Base-by-base conservation (phyloP, 148 eudicot species). In the Salicornia ramosissima region DNA sequence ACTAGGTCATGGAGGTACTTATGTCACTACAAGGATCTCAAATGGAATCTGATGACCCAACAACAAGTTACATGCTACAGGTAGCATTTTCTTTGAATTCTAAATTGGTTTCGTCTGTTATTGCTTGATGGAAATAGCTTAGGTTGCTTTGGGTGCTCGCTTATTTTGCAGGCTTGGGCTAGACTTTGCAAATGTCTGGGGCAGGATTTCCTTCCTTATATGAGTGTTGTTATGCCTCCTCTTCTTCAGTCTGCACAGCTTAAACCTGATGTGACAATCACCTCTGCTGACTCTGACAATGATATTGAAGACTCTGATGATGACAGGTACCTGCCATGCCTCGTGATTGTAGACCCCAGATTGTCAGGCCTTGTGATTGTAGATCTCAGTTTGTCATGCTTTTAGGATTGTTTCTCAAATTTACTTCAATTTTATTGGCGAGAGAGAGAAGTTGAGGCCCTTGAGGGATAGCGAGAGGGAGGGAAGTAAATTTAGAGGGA, bases 101-200 rank as follows among this genome's bases (percentile, higher is more conserved):
- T 5, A 69, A 36, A 15, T 6, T 31, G 14, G 3, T 25, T 18
- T 18, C 42, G 5, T n/a, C 13, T 60, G 68, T 39, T 31, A 19
- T 28, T 40, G 29, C 30, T 40, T 42, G 31, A 42, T 54, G 21
- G 61, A 63, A 16, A 46, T 57, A 57, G 43, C 29, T 30, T 28
- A 24, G 60, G 46, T 59, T 29, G 59, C 34, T 51, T 70, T 70
- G 64, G 45, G 31, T 53, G 52, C 31, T 76, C 46, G 34, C 25
- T 63, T 67, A 34, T 72, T 30, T 73, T 74, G 58, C 71, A 94
- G 98, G 98, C 98, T 62, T 94, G 98, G 98, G 98, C 98, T 55
- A 83, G 98, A 77, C 97, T 94, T 31, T 94, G 98, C 97, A 94
- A 94, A 83, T 94, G 98, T 79, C 73, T 94, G 68, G 98, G 98